Conservation (phyloP, 192 early-diverging fungal genomes). For the Rhizophagus sp. region DNA sequence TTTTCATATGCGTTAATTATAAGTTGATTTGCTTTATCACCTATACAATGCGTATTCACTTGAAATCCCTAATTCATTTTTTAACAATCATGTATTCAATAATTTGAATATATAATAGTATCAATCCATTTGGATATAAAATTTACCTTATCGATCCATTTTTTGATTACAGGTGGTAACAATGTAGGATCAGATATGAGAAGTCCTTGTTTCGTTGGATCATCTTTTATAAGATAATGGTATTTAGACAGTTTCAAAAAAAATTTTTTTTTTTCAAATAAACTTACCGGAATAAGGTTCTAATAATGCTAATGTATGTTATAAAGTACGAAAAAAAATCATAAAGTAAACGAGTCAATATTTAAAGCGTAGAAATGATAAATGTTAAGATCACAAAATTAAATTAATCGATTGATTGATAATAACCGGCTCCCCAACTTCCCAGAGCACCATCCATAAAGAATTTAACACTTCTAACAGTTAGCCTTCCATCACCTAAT, state of each 20-base stretch:
- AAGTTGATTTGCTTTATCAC: slow-evolving; percentile 55
- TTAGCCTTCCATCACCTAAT: slow-evolving; percentile 33
- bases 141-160: slow-evolving; percentile 29
- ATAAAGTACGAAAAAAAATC: background rate
- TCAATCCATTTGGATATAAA: no score
- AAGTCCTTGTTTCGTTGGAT: slow-evolving; percentile 44
- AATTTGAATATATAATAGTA: no score
- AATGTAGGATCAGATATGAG: slow-evolving; percentile 32
- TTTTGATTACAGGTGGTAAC: slow-evolving; percentile 18
- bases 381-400: no score
- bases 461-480: slow-evolving; percentile 52
- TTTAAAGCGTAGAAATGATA: background rate
- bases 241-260: background rate
- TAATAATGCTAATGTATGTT: slow-evolving; percentile 27
- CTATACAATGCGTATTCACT: slow-evolving; percentile 58
- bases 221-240: slow-evolving; percentile 32
- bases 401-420: background rate
- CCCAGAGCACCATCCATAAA: slow-evolving; percentile 62
- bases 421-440: slow-evolving; percentile 55
- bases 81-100: background rate
- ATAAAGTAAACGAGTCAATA: background rate
- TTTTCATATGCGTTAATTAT: slow-evolving; percentile 52
- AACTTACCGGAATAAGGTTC: slow-evolving; percentile 36
- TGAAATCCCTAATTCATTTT: slow-evolving; percentile 49
- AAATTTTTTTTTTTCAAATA: background rate